These are phyloP conservation scores for Kodamaea plutei DNA, from an alignment of 1,139 yeast genomes.

Conservation along the genomic window DNA sequence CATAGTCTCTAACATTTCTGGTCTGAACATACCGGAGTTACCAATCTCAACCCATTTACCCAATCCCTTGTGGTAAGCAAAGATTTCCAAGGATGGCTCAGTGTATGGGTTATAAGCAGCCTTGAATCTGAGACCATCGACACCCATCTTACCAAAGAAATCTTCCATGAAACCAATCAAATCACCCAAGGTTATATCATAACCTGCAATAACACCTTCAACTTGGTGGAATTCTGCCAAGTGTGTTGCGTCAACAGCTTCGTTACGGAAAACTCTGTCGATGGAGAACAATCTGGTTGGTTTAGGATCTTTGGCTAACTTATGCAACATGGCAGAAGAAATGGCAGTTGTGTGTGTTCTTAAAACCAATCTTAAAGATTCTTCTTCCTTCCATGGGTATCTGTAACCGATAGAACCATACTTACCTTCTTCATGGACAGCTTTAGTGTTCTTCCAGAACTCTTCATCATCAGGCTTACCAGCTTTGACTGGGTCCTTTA, in stretches of 20 bases:
- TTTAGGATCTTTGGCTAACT: slow-evolving; percentile 83
- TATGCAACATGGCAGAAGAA: slow-evolving; percentile 81
- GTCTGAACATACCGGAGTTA: slow-evolving; percentile 99
- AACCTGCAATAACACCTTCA: slow-evolving; percentile 98
- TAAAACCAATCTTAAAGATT: slow-evolving; percentile 83
- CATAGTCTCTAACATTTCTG: slow-evolving; percentile 98
- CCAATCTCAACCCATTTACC: slow-evolving; percentile 99
- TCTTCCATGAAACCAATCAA: slow-evolving; percentile 98
- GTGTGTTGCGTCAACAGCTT: slow-evolving; percentile 99
- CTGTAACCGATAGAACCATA: slow-evolving; percentile 96
- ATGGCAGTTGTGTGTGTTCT: slow-evolving; percentile 98
- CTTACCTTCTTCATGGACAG: slow-evolving; percentile 86
- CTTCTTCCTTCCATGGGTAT: slow-evolving; percentile 94
- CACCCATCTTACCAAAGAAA: slow-evolving; percentile 97
- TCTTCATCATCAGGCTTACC: slow-evolving; percentile 74
- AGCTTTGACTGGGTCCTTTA: slow-evolving; percentile 85
- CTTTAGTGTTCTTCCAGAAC: slow-evolving; percentile 73
- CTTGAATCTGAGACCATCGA: slow-evolving; percentile 88
- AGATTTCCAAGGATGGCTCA: slow-evolving; percentile 97
- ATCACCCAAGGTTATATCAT: slow-evolving; percentile 90
- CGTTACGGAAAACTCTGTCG: slow-evolving; percentile 98
- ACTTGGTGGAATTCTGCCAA: slow-evolving; percentile 99
- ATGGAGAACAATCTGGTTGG: slow-evolving; percentile 93
- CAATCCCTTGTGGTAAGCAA: slow-evolving; percentile 92
- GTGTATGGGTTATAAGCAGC: slow-evolving; percentile 99